Percentiles rank a stretch among this genome's conserved stretches.
Evolutionary conservation across 176 grass and related monocot species (phyloP).

Genomic region (Juncus inflexus): DNA sequence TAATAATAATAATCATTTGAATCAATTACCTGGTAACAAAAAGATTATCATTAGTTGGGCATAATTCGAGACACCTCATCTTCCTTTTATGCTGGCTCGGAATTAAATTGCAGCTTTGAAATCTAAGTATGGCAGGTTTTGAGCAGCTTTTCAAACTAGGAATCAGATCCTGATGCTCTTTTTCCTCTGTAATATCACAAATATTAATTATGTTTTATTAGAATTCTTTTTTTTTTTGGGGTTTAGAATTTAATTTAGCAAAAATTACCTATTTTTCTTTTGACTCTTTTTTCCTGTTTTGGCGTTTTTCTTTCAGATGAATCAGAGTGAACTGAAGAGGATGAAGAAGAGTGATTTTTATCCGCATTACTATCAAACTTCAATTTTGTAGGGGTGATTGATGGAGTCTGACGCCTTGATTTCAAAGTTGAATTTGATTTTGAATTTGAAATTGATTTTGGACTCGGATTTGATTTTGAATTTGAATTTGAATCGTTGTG

Average conservation of each 20-base stretch:
- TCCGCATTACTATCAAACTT: constrained; percentile 26
- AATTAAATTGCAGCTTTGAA: constrained; percentile 41
- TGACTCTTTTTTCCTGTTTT: constrained; percentile 53
- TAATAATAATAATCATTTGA: not conserved
- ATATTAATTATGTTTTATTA: constrained; percentile 3
- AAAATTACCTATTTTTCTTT: constrained; percentile 54
- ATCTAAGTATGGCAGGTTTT: constrained; percentile 45
- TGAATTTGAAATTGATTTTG: not conserved
- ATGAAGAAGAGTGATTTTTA: constrained; percentile 12
- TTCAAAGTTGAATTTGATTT: constrained; percentile 16
- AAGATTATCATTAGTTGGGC: constrained; percentile 75
- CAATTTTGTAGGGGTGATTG: constrained; percentile 6
- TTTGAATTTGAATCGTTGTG: not conserved
- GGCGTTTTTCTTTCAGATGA: constrained; percentile 4
- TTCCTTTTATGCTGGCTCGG: constrained; percentile 86
- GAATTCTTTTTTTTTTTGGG: not conserved
- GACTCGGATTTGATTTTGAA: constrained; percentile 13
- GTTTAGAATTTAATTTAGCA: not conserved
- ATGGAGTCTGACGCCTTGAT: not conserved
- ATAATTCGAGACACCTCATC: constrained; percentile 79
- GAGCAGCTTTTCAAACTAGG: constrained; percentile 47
- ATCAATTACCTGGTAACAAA: constrained; percentile 76
- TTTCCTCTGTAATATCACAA: constrained; percentile 42
- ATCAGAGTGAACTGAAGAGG: constrained; percentile 21
- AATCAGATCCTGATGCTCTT: constrained; percentile 71